Percentiles rank a stretch among this genome's conserved stretches.
Conservation (phyloP, 2,329 filamentous ascomycete genomes). For the Exophiala viscosa region DNA sequence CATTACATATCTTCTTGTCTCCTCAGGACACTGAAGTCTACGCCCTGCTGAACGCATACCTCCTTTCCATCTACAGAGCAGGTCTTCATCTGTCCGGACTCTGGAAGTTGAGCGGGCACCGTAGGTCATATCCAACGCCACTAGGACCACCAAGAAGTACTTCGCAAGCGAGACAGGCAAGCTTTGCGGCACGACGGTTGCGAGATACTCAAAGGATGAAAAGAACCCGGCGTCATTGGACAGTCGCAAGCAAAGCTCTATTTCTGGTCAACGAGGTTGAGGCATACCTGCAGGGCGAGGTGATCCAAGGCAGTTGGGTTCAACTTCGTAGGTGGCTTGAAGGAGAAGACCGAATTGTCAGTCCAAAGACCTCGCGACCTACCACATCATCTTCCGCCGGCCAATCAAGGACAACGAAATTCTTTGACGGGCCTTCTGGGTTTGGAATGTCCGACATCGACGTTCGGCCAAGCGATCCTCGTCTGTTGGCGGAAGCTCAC, state of each 20-base stretch:
- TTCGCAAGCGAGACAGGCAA: slow-evolving; percentile 57
- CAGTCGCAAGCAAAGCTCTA: slow-evolving; percentile 77
- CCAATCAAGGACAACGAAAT: slow-evolving; percentile 8
- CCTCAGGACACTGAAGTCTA: slow-evolving; percentile 73
- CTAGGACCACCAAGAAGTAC: slow-evolving; percentile 62
- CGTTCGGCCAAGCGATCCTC: slow-evolving; percentile 58
- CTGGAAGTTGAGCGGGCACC: slow-evolving; percentile 78
- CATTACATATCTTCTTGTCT: slow-evolving; percentile 82
- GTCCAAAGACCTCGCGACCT: slow-evolving; percentile 35
- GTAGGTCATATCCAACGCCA: slow-evolving; percentile 72
- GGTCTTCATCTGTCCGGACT: slow-evolving; percentile 79
- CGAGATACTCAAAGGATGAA: slow-evolving; percentile 61
- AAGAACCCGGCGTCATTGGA: slow-evolving; percentile 81
- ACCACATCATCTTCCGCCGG: slow-evolving; percentile 33
- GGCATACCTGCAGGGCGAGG: slow-evolving; percentile 83
- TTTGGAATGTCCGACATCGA: not conserved
- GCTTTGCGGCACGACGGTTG: slow-evolving; percentile 59
- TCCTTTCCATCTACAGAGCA: slow-evolving; percentile 78
- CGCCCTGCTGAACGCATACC: slow-evolving; percentile 79
- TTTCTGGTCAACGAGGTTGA: slow-evolving; percentile 88
- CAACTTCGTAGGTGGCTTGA: slow-evolving; percentile 74
- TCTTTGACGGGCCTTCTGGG: not conserved
- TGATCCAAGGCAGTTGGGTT: slow-evolving; percentile 76
- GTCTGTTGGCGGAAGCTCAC: slow-evolving; percentile 77
- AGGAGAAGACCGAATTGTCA: slow-evolving; percentile 35